A percentile compares a stretch with the other conserved stretches of the same genome.
Evolutionary conservation across 129 eudicot genomes (phyloP).

Genomic region (Flaveria trinervia): DNA sequence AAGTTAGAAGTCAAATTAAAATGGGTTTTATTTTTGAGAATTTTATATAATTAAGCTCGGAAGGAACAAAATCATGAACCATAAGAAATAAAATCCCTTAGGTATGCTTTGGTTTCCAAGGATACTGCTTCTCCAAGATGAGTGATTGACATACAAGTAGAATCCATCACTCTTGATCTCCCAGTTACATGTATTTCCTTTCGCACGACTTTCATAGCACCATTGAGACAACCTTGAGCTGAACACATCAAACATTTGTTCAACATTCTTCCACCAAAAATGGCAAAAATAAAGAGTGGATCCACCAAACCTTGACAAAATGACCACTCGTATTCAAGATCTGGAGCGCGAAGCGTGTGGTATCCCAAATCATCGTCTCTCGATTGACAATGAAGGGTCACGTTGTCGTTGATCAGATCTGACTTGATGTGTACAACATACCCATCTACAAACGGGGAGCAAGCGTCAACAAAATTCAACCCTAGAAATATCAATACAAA

Average conservation of each 20-base stretch:
- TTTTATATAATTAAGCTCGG: neutral
- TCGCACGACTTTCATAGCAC: neutral
- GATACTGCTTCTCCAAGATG: neutral
- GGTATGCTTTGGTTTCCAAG: constrained; percentile 14
- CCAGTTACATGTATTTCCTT: constrained; percentile 23
- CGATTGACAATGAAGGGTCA: constrained; percentile 13
- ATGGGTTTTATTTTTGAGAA: neutral
- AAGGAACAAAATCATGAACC: neutral
- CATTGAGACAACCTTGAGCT: neutral
- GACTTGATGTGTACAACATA: constrained; percentile 15
- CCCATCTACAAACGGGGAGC: neutral
- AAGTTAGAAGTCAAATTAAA: neutral
- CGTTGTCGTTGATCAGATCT: neutral
- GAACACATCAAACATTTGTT: constrained; percentile 15
- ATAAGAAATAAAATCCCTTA: neutral
- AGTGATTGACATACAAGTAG: constrained; percentile 10
- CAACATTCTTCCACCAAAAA: constrained; percentile 16
- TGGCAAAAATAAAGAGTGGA: constrained; percentile 20
- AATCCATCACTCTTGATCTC: constrained; percentile 20
- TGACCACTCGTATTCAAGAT: constrained; percentile 4
- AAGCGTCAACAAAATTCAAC: neutral
- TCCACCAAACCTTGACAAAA: neutral
- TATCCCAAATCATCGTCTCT: constrained; percentile 12
- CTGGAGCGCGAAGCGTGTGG: constrained; percentile 15
- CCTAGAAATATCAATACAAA: neutral